phyloP scores from a whole-genome alignment of 345 rosid species.

The Lumnitzera littorea region DNA sequence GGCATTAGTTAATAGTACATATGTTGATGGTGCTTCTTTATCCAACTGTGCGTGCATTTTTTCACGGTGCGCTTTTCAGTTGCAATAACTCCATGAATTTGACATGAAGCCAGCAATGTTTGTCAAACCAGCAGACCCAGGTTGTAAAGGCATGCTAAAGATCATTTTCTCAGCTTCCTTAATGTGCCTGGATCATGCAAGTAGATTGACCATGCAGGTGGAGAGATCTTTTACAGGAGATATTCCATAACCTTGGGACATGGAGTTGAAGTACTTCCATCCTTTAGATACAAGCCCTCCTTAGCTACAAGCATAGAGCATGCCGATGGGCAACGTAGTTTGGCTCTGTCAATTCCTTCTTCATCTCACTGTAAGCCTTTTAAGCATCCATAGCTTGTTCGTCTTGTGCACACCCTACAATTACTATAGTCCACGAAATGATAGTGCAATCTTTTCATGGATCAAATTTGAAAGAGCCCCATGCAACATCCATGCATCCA shows the following conservation, averaged over 20 bases:
- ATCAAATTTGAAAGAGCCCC: conserved; percentile 20
- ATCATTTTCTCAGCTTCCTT: conserved; percentile 48
- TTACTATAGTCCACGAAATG: conserved; percentile 50
- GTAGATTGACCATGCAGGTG: conserved; percentile 43
- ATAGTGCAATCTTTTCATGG: conserved; percentile 24
- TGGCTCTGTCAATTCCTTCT: conserved; percentile 25
- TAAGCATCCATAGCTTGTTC: conserved; percentile 40
- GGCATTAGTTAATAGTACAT: conserved; percentile 41
- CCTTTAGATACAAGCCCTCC: conserved; percentile 41
- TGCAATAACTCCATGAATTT: conserved; percentile 42
- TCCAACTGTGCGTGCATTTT: conserved; percentile 26
- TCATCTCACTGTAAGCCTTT: conserved; percentile 37
- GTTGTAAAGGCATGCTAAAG: conserved; percentile 32
- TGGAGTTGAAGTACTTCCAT: conserved; percentile 40
- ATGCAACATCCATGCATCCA: conserved; percentile 40
- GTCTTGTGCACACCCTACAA: conserved; percentile 49
- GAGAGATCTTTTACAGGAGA: conserved; percentile 48
- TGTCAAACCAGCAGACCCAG: conserved; percentile 45
- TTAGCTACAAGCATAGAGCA: conserved; percentile 53
- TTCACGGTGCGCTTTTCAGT: conserved; percentile 36
- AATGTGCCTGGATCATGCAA: conserved; percentile 37
- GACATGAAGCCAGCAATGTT: conserved; percentile 42
- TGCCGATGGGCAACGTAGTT: conserved; percentile 35
- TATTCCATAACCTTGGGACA: conserved; percentile 33
- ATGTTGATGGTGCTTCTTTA: conserved; percentile 30